Evolutionary conservation across 371 early-diverging fungal species (phyloP), one percentile per base, ranked within the genome.

Genomic region (Haplosporangium sp.): DNA sequence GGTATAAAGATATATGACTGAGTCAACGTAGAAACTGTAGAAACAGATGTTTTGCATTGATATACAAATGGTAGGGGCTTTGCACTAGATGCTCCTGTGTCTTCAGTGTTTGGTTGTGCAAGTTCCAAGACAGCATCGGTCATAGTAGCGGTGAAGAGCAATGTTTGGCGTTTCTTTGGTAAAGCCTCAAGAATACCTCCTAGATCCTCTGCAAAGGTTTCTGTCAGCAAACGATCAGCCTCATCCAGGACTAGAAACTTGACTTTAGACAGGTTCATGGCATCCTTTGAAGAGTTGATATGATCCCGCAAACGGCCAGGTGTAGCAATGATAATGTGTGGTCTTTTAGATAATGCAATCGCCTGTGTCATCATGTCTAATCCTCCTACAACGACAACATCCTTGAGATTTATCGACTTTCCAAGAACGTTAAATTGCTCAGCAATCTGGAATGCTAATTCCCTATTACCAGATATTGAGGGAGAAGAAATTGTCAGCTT

Each of bases 61-160:
- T 97, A 93, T 1, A 95, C 89, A 85, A 96, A 97, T 7, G 96
- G 96, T 65, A 74, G 76, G 37, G 87, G 86, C 38, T 65, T 69
- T 6, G 65, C 62, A 8, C 35, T 58, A 40, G 27, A 10, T n/a
- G 42, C 17, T n/a, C 74, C 44, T 62, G 71, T 19, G 42, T 76
- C 64, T 64, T 61, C 35, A 63, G 79, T 55, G 74, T 70, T 71
- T 48, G 76, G 73, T 60, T 77, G 58, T 69, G 77, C 62, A 4
- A 95, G 74, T 4, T 89, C 88, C 57, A 94, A 83, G 50, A 97
- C 94, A 5, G 90, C 89, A 17, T 91, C 88, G 0, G 98, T 96
- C 94, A 98, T 94, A n/a, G 99, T 99, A 37, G 99, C 99, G 6
- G 96, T 94, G 83, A 97, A 99, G 53, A 99, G 75, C 35, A 99